These are phyloP conservation scores for Triticum turgidum DNA, from an alignment of 176 grass and related monocot genomes.

Conservation along the genomic window DNA sequence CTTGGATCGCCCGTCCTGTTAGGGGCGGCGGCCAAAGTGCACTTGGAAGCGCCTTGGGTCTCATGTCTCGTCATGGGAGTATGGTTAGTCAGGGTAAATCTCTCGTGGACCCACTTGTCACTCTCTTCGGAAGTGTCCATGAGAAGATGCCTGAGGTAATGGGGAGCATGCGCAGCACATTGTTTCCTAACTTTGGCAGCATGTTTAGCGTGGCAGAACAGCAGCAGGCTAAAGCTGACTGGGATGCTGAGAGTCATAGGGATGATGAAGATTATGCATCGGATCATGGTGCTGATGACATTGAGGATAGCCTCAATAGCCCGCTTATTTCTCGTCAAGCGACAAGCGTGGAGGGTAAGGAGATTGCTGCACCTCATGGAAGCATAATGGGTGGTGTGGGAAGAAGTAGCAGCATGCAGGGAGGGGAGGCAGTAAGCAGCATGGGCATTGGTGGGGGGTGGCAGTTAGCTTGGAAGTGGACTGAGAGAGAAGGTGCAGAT, in stretches of 20 bases:
- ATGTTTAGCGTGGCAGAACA: constrained; percentile 89
- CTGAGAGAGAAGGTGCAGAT: constrained; percentile 77
- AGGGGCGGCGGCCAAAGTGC: constrained; percentile 68
- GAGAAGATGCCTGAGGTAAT: constrained; percentile 78
- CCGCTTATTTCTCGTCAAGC: constrained; percentile 90
- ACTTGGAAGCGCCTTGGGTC: constrained; percentile 66
- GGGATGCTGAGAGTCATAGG: constrained; percentile 78
- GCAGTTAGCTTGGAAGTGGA: constrained; percentile 99
- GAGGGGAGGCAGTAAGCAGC: constrained; percentile 68
- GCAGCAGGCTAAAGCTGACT: constrained; percentile 72
- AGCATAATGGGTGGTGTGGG: constrained; percentile 53
- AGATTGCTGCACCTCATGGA: constrained; percentile 61
- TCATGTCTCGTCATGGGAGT: constrained; percentile 71
- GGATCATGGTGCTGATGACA: constrained; percentile 75
- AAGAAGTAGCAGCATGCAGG: constrained; percentile 53
- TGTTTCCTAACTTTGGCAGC: constrained; percentile 98
- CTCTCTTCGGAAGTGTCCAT: constrained; percentile 88
- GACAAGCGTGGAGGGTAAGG: constrained; percentile 82
- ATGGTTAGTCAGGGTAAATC: constrained; percentile 54
- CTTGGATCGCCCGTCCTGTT: constrained; percentile 80
- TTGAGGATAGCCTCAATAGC: constrained; percentile 71
- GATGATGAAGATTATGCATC: constrained; percentile 74
- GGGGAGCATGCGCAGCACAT: constrained; percentile 91
- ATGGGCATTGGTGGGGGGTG: constrained; percentile 98
- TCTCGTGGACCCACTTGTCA: constrained; percentile 87